Evolutionary conservation across 2,329 filamentous ascomycete genomes (phyloP), one percentile per base, ranked within the genome.

Genomic region (Penicillium sp.): DNA sequence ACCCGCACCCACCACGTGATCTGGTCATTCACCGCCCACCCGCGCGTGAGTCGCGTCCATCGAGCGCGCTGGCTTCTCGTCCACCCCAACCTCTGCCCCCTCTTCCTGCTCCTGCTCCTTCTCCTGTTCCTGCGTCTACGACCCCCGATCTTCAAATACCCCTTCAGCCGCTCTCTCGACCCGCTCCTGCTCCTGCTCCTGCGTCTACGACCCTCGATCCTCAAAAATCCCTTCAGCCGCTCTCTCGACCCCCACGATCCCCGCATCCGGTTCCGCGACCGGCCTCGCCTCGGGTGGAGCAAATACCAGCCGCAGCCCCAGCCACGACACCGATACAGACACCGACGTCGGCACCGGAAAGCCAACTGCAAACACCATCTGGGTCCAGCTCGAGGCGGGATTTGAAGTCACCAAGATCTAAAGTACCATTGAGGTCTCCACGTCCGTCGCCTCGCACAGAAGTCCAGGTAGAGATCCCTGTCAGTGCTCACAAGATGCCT

Each of bases 1-100:
- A 84, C 32, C 40, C 52, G 18, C 26, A 29, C 23, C 22, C 24
- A 11, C 14, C 49, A 43, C 50, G 47, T 43, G 52, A 47, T 16
- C 5, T 2, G 1, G 13, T 16, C 3, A 8, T 11, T 23, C 35
- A 37, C 26, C 32, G 38, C 32, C 26, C 39, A n/a, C 39, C 23
- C 16, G 14, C 44, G 28, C 36, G 43, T 36, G 36, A 16, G 14
- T 39, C 35, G 18, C 40, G 37, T 41, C 32, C 32, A 1, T 11
- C 40, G n/a, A 40, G 28, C 28, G 14, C 22, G 4, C 23, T 40
- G 14, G 9, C 40, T 11, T 24, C 41, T 23, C 27, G 18, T 9
- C 27, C 23, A 35, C 24, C 13, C 20, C 24, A 27, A 29, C 8
- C 16, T 26, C 27, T 14, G 3, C 24, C 26, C 10, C n/a, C 34